Conservation (phyloP, 2,329 filamentous ascomycete species). For the Aspergillus uvarum region DNA sequence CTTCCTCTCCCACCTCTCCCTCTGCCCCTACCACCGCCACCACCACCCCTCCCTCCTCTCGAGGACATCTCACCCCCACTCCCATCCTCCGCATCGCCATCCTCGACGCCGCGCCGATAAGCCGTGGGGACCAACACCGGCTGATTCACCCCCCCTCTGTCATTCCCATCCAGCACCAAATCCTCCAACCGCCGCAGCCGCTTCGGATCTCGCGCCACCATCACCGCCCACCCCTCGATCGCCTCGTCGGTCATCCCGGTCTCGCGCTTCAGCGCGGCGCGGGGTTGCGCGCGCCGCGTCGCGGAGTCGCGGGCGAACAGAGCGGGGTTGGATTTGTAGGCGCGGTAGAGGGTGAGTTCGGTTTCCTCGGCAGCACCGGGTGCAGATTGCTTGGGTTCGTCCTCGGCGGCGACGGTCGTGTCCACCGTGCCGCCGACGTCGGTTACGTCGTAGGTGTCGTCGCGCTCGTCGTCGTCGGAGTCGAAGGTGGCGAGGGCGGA, state of each 20-base stretch:
- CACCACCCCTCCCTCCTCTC: conserved; percentile 49
- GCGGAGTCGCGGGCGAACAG: conserved; percentile 70
- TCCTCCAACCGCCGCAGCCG: conserved; percentile 69
- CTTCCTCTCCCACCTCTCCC: conserved; percentile 51
- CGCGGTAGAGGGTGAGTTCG: conserved; percentile 72
- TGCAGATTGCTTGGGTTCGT: conserved; percentile 36
- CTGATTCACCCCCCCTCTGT: conserved; percentile 51
- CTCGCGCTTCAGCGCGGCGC: conserved; percentile 66
- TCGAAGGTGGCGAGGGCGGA: conserved; percentile 87
- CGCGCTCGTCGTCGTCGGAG: conserved; percentile 90
- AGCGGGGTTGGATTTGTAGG: conserved; percentile 64
- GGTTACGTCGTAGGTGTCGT: conserved; percentile 91
- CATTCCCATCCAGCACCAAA: conserved; percentile 60
- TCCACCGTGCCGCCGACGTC: conserved; percentile 91
- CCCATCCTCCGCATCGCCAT: conserved; percentile 54
- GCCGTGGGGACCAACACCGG: conserved; percentile 63
- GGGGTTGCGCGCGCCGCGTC: conserved; percentile 63
- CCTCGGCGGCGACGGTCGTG: conserved; percentile 50
- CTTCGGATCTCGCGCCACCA: conserved; percentile 72
- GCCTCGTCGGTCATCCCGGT: conserved; percentile 91
- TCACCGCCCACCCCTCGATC: conserved; percentile 90
- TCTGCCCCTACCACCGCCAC: conserved; percentile 42
- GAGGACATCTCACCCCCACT: conserved; percentile 25
- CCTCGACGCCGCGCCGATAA: conserved; percentile 50
- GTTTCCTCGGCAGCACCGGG: conserved; percentile 28